Conservation (phyloP, 2,329 filamentous ascomycete genomes). For the Sporothrix luriei region DNA sequence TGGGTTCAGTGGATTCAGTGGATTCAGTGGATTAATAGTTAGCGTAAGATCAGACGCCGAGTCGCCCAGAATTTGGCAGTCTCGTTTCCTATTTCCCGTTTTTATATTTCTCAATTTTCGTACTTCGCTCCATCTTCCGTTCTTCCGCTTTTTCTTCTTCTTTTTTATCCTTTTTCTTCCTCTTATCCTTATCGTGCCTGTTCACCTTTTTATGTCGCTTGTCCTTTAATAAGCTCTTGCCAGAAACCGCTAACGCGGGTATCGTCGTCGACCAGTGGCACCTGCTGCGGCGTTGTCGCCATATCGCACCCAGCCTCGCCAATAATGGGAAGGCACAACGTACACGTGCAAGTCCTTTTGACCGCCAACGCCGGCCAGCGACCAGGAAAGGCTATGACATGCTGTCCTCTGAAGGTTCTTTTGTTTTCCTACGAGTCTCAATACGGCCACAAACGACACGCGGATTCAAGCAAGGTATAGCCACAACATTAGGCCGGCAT, state of each 20-base stretch:
- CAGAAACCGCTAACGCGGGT: not conserved
- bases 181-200: not conserved
- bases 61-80: not conserved
- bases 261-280: not conserved
- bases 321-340: not conserved
- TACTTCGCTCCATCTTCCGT: no score
- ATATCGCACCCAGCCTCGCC: not conserved
- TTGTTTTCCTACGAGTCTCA: not conserved
- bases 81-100: not conserved
- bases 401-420: not conserved
- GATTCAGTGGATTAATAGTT: not conserved
- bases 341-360: slow-evolving; percentile 9
- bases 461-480: not conserved
- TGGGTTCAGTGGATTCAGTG: not conserved
- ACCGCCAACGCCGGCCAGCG: not conserved
- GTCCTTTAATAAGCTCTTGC: slow-evolving; percentile 14
- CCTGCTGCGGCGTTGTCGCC: not conserved
- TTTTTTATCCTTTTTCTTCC: not conserved
- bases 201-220: not conserved
- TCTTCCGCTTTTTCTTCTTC: not conserved
- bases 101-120: not conserved
- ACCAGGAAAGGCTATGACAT: not conserved
- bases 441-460: not conserved
- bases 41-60: no score
- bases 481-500: not conserved